Percentiles rank a stretch among this genome's conserved stretches.
Conservation (phyloP, 106 monocot species). For the Acorus gramineus region DNA sequence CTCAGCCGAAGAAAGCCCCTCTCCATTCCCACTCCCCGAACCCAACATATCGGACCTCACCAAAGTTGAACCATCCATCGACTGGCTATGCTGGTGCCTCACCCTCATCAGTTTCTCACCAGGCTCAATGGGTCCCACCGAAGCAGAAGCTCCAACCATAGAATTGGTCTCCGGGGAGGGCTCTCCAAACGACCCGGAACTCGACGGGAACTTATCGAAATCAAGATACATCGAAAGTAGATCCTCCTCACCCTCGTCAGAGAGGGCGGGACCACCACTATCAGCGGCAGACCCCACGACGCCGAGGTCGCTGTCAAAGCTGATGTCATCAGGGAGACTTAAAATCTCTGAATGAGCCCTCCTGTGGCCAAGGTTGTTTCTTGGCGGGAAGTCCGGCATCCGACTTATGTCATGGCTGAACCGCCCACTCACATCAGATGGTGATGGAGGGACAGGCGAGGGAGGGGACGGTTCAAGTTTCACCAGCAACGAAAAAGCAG, state of each 20-base stretch:
- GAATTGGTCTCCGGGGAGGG: background rate
- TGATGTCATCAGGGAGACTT: slow-evolving; percentile 61
- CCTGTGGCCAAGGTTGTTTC: slow-evolving; percentile 41
- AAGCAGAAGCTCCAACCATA: no score
- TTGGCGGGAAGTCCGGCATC: slow-evolving; percentile 59
- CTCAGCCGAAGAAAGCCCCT: slow-evolving; percentile 7
- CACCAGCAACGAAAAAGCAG: no score
- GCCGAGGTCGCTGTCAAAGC: slow-evolving; percentile 56
- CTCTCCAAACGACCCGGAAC: slow-evolving; percentile 7
- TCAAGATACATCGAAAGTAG: slow-evolving; percentile 69
- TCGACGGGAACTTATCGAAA: slow-evolving; percentile 18
- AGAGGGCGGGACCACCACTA: slow-evolving; percentile 18
- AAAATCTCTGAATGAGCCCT: slow-evolving; percentile 78
- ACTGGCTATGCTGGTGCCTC: slow-evolving; percentile 9
- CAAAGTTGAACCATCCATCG: slow-evolving; percentile 2
- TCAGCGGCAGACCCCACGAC: slow-evolving; percentile 27
- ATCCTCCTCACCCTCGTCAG: slow-evolving; percentile 69
- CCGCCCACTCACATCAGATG: background rate
- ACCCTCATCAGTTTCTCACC: background rate
- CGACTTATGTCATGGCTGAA: slow-evolving; percentile 59
- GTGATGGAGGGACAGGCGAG: background rate
- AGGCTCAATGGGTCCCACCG: no score
- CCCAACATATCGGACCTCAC: background rate
- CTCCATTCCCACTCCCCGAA: slow-evolving; percentile 1
- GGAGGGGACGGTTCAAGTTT: no score